Evolutionary conservation across 371 early-diverging fungal species (phyloP), one percentile per base, ranked within the genome.

Genomic region (Cokeromyces recurvatus): DNA sequence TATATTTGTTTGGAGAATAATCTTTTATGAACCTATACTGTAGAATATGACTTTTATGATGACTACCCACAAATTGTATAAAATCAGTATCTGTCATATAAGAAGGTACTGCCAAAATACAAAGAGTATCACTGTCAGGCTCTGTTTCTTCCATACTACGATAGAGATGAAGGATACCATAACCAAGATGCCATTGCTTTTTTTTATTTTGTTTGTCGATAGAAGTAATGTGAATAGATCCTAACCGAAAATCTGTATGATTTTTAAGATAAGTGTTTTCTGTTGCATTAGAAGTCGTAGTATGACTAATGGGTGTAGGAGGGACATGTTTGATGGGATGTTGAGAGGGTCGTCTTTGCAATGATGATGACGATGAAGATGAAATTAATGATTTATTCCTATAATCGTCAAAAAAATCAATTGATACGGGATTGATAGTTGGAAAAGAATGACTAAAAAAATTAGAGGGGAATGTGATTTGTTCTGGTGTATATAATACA

Each of bases 11-110:
- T 2, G 90, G 90, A 2, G 82, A 64, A 44, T 76, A 64, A 66
- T 95, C 94, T 23, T 85, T 68, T 17, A 92, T 68, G 40, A 89
- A 79, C 24, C 90, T 79, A 47, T 86, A 72, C 41, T 88, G 84
- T 2, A 77, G 59, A 10, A 87, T 77, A 15, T 64, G 14, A 29
- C 59, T 2, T 71, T 53, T 12, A 71, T 74, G 6, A 68, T 66
- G 17, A 84, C 68, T 1, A n/a, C 88, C 92, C 3, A 91, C 74
- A 68, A 91, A 92, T 3, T 76, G 68, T 19, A 93, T 62, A 55
- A 94, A 86, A 58, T 94, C 97, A 12, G 86, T 79, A 1, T 92
- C 71, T 5, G 88, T 79, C 83, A 93, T 81, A 65, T 90, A 91
- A 0, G 85, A 71, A 0, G 97, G 97, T 1, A 95, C 90, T 14